phyloP scores from a whole-genome alignment of 2,329 filamentous ascomycete species.

The Apiospora phragmitis region DNA sequence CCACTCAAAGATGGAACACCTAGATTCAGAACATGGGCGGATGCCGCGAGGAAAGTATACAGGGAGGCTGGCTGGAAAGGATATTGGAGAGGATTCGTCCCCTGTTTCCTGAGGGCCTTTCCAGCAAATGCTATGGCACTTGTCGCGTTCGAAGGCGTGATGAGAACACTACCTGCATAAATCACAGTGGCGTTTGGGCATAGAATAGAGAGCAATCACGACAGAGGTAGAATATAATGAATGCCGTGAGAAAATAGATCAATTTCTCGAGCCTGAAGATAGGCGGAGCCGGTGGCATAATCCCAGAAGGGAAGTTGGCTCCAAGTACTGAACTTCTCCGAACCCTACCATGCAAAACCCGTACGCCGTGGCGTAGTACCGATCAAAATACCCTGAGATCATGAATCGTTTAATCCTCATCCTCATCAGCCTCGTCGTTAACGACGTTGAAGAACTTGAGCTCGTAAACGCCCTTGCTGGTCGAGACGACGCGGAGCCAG shows the following conservation, averaged over 20 bases:
- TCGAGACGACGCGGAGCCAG: constrained; percentile 98
- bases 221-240: background rate
- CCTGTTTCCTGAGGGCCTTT: constrained; percentile 91
- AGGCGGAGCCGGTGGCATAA: constrained; percentile 1
- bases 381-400: constrained; percentile 10
- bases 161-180: constrained; percentile 57
- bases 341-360: constrained; percentile 15
- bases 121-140: constrained; percentile 94
- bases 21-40: constrained; percentile 73
- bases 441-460: constrained; percentile 99
- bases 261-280: constrained; percentile 4
- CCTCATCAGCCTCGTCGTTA: constrained; percentile 95
- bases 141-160: constrained; percentile 89
- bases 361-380: constrained; percentile 9
- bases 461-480: constrained; percentile 97
- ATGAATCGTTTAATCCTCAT: constrained; percentile 80
- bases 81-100: constrained; percentile 91
- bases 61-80: constrained; percentile 74
- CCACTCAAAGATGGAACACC: constrained; percentile 65
- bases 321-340: constrained; percentile 15
- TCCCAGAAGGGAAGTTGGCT: background rate
- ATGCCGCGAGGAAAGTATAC: constrained; percentile 77
- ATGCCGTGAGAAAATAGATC: background rate
- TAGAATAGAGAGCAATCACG: constrained; percentile 3
- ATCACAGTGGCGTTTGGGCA: background rate